These are phyloP conservation scores for Periconia sp. DNA, from an alignment of 2,329 filamentous ascomycete species.

Conservation along the genomic window DNA sequence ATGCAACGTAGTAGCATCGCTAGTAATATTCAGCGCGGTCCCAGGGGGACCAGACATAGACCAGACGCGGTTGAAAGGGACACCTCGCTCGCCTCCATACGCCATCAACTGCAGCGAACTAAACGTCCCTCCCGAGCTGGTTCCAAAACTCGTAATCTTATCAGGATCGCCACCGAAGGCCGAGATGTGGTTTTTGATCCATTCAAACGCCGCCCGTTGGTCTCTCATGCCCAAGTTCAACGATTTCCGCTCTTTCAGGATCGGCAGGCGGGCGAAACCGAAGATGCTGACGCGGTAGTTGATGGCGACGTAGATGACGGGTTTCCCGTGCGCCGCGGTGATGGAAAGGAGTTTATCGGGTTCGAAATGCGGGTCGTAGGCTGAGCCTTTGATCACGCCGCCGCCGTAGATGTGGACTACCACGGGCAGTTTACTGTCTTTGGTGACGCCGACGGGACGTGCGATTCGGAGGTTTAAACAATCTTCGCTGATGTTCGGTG, in stretches of 20 bases:
- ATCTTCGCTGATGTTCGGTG: slow-evolving; percentile 12
- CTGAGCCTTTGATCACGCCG: slow-evolving; percentile 10
- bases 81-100: slow-evolving; percentile 32
- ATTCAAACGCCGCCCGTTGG: slow-evolving; percentile 31
- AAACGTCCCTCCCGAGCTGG: slow-evolving; percentile 32
- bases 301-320: slow-evolving; percentile 21
- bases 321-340: slow-evolving; percentile 43
- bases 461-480: slow-evolving; percentile 9
- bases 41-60: slow-evolving; percentile 40
- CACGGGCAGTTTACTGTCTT: slow-evolving; percentile 7
- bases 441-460: neutral
- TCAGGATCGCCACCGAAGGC: slow-evolving; percentile 31
- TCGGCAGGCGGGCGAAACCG: slow-evolving; percentile 22
- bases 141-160: slow-evolving; percentile 35
- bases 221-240: slow-evolving; percentile 32
- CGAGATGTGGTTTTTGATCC: slow-evolving; percentile 29
- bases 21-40: slow-evolving; percentile 34
- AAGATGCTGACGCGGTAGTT: slow-evolving; percentile 33
- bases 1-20: slow-evolving; percentile 22
- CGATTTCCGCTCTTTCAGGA: slow-evolving; percentile 26
- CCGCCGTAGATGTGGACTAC: slow-evolving; percentile 9
- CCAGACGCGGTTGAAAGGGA: slow-evolving; percentile 38
- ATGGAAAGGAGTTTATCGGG: slow-evolving; percentile 48
- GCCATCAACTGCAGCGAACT: slow-evolving; percentile 22
- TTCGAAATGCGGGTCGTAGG: slow-evolving; percentile 22